Base-by-base conservation (phyloP, 163 green algal genomes). In the Chlamydomonas reinhardtii region DNA sequence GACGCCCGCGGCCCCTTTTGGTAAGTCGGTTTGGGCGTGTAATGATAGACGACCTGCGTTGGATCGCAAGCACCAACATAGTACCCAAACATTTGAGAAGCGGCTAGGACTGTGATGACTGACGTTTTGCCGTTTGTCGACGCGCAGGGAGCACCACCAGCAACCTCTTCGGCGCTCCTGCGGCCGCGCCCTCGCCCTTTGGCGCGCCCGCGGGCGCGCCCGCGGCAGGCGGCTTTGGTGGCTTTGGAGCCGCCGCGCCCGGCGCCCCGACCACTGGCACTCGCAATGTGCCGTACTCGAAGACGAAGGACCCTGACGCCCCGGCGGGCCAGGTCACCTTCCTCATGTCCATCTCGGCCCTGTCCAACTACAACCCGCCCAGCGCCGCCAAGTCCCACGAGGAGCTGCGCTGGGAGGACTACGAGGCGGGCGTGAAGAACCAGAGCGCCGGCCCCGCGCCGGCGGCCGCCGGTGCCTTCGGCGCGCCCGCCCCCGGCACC, bases 371-470 rank as follows among this genome's bases (percentile, higher is more conserved):
- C 76, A 61, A 79, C 35, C 25, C 80, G 4, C 70, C 70, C 2
- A 73, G 52, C 8, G 2, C 83, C 0, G 54, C 20, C 72, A 98
- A 98, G 81, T 97, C 91, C 2, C 77, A 93, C 31, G 97, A 99
- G 86, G 97, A 99, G 93, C 92, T 99, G 31, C 92, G 96, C 14
- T 98, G 91, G 91, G 97, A 99, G 90, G 97, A 99, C 81, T 99
- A 98, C 84, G 82, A 96, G 89, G 82, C 79, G 20, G 91, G 89
- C 19, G 83, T 91, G 39, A 93, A 93, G 80, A 90, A 86, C 69
- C 70, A 79, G 56, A 73, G 54, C 70, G 74, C 75, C 16, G 73
- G 72, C 15, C 62, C 54, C 0, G 61, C 78, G 62, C 65, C 78
- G 14, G 39, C 87, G 17, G 77, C 82, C 1, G 61, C 73, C 6